Evolutionary conservation across 2,329 filamentous ascomycete genomes (phyloP).

Genomic region (Curvularia eragrostidis): DNA sequence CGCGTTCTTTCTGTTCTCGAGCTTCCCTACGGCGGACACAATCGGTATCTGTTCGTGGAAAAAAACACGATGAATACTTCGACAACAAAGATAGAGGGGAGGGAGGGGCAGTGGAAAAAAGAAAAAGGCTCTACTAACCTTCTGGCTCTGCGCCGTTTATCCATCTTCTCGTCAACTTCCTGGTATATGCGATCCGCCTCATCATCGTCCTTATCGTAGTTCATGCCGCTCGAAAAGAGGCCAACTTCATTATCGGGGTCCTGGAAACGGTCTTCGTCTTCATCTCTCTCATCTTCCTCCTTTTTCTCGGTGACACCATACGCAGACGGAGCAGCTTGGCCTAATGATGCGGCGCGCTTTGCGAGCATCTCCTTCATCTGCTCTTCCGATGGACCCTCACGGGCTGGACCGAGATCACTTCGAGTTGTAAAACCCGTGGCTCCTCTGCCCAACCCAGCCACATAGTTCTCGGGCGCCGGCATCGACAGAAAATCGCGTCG

Average conservation of each 20-base stretch:
- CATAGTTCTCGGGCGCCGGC: conserved; percentile 69
- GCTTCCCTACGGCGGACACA: conserved; percentile 80
- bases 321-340: conserved; percentile 72
- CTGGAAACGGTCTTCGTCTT: conserved; percentile 82
- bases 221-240: conserved; percentile 87
- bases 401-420: conserved; percentile 92
- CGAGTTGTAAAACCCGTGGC: conserved; percentile 98
- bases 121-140: conserved; percentile 69
- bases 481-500: conserved; percentile 89
- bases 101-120: conserved; percentile 27
- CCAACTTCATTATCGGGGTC: conserved; percentile 98
- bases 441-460: conserved; percentile 95
- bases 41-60: conserved; percentile 78
- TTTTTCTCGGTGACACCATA: conserved; percentile 74
- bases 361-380: conserved; percentile 98
- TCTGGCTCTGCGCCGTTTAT: conserved; percentile 81
- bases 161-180: conserved; percentile 97
- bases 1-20: conserved; percentile 86
- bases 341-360: conserved; percentile 86
- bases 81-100: conserved; percentile 39
- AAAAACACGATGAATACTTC: conserved; percentile 69
- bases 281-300: conserved; percentile 72
- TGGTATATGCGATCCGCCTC: conserved; percentile 97
- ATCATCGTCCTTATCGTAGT: conserved; percentile 95
- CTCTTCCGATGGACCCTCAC: conserved; percentile 94